These are phyloP conservation scores for Thalassiosira exigua DNA, from an alignment of 352 stramenopile genomes.

Conservation along the genomic window DNA sequence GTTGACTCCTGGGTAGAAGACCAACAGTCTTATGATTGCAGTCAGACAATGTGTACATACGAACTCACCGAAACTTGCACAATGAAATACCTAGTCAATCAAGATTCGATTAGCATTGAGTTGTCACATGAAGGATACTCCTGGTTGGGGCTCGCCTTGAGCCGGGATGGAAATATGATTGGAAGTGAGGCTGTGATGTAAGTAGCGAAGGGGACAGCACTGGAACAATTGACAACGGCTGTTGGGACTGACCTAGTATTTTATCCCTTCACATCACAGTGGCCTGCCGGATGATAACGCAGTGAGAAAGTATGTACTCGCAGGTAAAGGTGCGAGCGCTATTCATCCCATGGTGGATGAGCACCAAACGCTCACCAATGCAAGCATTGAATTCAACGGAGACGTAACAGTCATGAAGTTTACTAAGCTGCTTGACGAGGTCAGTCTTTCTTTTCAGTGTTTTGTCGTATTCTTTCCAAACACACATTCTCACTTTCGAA, in stretches of 20 bases:
- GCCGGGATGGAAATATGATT: slow-evolving; percentile 29
- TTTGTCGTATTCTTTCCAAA: too few relatives aligned
- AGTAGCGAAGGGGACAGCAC: too few relatives aligned
- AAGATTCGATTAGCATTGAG: slow-evolving; percentile 17
- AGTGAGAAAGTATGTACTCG: slow-evolving; percentile 18
- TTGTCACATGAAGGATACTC: slow-evolving; percentile 19
- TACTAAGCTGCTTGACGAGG: slow-evolving; percentile 1
- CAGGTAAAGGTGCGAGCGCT: neutral
- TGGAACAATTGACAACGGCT: neutral
- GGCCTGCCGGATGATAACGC: slow-evolving; percentile 1
- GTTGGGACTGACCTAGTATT: neutral
- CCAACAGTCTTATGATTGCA: slow-evolving; percentile 5
- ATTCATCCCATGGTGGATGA: neutral
- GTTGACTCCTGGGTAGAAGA: neutral
- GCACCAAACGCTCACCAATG: neutral
- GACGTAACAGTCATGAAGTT: slow-evolving; percentile 2
- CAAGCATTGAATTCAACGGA: neutral
- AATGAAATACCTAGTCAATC: slow-evolving; percentile 29
- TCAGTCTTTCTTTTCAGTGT: too few relatives aligned
- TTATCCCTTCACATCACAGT: slow-evolving; percentile 7
- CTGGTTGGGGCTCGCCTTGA: slow-evolving; percentile 33
- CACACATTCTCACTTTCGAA: too few relatives aligned
- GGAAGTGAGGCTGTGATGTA: slow-evolving; percentile 41
- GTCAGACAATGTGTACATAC: neutral
- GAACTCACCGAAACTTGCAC: slow-evolving; percentile 7